These are phyloP conservation scores for Chloris gayana DNA, from an alignment of 176 grass and related monocot species.

Conservation along the genomic window DNA sequence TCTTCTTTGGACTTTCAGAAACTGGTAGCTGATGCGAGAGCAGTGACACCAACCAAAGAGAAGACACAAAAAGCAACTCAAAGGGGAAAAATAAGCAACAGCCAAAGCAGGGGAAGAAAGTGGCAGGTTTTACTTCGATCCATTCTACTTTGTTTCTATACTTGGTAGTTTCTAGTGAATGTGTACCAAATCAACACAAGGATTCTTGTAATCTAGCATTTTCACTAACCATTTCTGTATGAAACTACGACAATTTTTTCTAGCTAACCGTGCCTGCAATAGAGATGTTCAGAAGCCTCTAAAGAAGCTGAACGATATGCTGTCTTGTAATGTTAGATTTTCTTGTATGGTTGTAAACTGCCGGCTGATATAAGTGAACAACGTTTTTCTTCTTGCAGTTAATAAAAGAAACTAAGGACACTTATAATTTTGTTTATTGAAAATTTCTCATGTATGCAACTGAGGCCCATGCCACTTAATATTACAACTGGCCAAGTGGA, in stretches of 20 bases:
- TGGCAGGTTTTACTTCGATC: constrained; percentile 53
- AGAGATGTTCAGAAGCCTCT: neutral
- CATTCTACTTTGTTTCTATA: constrained; percentile 19
- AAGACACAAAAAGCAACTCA: constrained; percentile 42
- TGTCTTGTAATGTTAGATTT: constrained; percentile 27
- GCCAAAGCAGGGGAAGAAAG: constrained; percentile 38
- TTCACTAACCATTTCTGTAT: constrained; percentile 26
- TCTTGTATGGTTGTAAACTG: neutral
- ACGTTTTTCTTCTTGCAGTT: neutral
- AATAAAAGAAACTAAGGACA: neutral
- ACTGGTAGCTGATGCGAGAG: constrained; percentile 20
- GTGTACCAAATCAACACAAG: neutral
- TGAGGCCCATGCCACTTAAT: neutral
- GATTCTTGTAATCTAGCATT: constrained; percentile 8
- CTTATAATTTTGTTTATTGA: neutral
- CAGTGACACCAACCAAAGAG: constrained; percentile 32
- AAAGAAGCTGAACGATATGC: constrained; percentile 11
- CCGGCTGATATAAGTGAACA: neutral
- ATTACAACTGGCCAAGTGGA: neutral
- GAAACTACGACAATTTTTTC: constrained; percentile 12
- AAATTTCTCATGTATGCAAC: neutral
- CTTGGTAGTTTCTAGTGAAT: constrained; percentile 34
- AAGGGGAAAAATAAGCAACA: constrained; percentile 46
- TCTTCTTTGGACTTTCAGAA: constrained; percentile 44
- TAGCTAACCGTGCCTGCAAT: constrained; percentile 3